Evolutionary conservation across 148 eudicot species (phyloP), one percentile per base, ranked within the genome.

Genomic region (Limonium bicolor): DNA sequence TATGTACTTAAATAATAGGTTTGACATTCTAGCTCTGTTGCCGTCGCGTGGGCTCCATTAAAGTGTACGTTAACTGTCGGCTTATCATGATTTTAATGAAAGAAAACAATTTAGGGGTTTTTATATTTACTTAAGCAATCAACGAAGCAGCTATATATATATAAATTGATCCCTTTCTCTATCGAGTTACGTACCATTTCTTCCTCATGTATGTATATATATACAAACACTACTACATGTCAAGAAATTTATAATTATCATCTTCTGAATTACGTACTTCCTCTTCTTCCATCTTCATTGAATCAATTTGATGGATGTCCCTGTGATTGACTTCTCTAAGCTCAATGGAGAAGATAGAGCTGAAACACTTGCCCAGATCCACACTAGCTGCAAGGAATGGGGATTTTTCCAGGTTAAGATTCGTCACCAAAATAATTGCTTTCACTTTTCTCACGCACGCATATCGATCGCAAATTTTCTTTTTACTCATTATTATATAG

Each of bases 321-420:
- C 97, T 0, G 97, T 88, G 27, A 83, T 83, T 38, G 94, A 88
- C 58, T 77, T 88, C 66, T 88, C 94, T 3, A 88, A 77, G 75
- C 78, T 83, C 30, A 21, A 70, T 50, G 94, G 97, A 14, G 79
- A 77, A 33, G 84, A 74, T 37, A 83, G 92, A 62, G 80, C 79
- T 39, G 57, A 69, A 14, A 73, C 79, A 32, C 44, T 83, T 76
- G 75, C 92, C 46, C 55, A 72, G 53, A 63, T 88, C 62, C 92
- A 82, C 40, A 64, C 52, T 13, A 71, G 92, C 12, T 88, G 97
- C 20, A 62, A 80, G 55, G 73, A 88, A 58, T 88, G 94, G 94
- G 97, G 97, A 36, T 88, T 88, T 55, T 88, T 88, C 48, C 92
- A 88, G 94, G 97, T 85, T 60, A n/a, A 21, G 7, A 40, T 13